phyloP scores from a whole-genome alignment of 1,284 basidiomycete species.

The Microbotryomycetes sp. region DNA sequence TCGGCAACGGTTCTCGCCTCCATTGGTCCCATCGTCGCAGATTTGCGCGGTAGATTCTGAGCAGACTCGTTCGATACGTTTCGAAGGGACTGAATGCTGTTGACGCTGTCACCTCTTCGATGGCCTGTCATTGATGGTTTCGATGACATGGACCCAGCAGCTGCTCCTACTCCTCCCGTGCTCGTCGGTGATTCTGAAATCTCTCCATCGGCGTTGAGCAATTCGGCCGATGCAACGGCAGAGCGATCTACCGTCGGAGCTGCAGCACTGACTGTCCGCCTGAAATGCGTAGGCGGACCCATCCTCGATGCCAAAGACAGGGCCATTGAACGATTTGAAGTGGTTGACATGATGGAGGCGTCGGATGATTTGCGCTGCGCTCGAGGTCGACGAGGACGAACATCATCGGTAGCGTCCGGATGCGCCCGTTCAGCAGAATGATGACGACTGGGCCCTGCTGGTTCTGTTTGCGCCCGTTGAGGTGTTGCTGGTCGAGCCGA shows the following conservation, averaged over 20 bases:
- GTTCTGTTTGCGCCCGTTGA: neutral
- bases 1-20: neutral
- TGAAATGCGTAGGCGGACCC: conserved; percentile 15
- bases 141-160: neutral
- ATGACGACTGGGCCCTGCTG: conserved; percentile 1
- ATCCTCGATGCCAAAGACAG: conserved; percentile 11
- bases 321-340: conserved; percentile 19
- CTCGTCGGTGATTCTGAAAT: neutral
- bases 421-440: neutral
- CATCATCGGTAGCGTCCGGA: neutral
- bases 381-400: neutral
- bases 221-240: conserved; percentile 7
- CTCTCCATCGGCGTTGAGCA: conserved; percentile 5
- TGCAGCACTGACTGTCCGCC: conserved; percentile 14
- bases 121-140: neutral
- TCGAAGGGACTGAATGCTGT: conserved; percentile 11
- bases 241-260: conserved; percentile 12
- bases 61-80: neutral
- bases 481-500: neutral
- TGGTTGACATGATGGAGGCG: conserved; percentile 24
- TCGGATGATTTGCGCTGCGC: conserved; percentile 23
- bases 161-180: too few species aligned
- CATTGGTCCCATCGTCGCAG: neutral
- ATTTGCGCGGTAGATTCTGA: neutral
- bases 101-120: conserved; percentile 7